phyloP scores from a whole-genome alignment of 208 protist species.

The Leishmania gerbilli region DNA sequence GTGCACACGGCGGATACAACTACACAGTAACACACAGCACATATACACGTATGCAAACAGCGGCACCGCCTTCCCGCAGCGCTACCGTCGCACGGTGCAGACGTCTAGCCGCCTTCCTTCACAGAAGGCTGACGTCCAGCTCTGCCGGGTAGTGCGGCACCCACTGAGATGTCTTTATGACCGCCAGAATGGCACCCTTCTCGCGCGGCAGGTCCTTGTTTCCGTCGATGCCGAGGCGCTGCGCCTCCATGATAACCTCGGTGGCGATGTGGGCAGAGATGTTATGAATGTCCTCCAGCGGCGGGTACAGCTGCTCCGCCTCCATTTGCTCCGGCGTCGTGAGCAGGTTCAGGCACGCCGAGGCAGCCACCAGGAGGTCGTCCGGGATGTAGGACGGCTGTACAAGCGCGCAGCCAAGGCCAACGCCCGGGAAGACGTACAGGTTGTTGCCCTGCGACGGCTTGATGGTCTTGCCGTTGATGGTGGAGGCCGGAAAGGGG shows the following conservation, averaged over 20 bases:
- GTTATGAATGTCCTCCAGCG: slow-evolving; percentile 72
- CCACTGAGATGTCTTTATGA: slow-evolving; percentile 61
- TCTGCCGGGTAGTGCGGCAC: slow-evolving; percentile 67
- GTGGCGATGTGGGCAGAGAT: slow-evolving; percentile 79
- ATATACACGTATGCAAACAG: background rate
- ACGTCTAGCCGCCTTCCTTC: background rate
- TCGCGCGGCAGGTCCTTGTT: slow-evolving; percentile 52
- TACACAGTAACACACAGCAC: background rate
- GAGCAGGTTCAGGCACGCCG: slow-evolving; percentile 67
- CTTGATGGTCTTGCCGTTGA: slow-evolving; percentile 79
- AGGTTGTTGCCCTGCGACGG: slow-evolving; percentile 98
- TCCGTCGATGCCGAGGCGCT: slow-evolving; percentile 62
- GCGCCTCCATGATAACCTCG: slow-evolving; percentile 65
- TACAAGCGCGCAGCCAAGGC: slow-evolving; percentile 83
- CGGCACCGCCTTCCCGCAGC: background rate
- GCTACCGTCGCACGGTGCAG: background rate
- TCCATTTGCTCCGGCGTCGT: slow-evolving; percentile 51
- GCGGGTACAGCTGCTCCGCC: slow-evolving; percentile 67
- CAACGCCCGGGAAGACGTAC: slow-evolving; percentile 96
- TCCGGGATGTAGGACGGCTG: slow-evolving; percentile 87
- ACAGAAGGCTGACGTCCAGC: slow-evolving; percentile 22
- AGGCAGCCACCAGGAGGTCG: slow-evolving; percentile 86
- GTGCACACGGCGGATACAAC: background rate
- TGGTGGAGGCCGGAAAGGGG: slow-evolving; percentile 92
- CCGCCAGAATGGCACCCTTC: slow-evolving; percentile 42